phyloP scores from a whole-genome alignment of 441 rosid genomes.

The Syzygium malaccense region DNA sequence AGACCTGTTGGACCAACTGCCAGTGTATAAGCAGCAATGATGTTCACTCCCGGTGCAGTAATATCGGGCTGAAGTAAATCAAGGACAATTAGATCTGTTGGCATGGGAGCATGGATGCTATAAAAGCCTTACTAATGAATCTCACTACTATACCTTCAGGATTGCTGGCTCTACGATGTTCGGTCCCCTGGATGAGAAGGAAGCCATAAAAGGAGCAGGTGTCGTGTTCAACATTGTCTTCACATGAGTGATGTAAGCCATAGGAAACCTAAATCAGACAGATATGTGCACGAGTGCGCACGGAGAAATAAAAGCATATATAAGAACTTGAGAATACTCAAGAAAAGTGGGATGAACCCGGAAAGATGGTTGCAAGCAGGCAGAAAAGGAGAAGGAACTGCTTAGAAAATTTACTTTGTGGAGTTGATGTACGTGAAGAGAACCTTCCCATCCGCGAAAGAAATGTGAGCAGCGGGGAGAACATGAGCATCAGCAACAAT shows the following conservation, averaged over 20 bases:
- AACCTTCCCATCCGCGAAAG: constrained; percentile 31
- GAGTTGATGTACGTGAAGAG: constrained; percentile 33
- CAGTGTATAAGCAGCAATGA: constrained; percentile 43
- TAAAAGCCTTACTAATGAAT: neutral
- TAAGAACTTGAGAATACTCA: neutral
- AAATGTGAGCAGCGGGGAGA: constrained; percentile 49
- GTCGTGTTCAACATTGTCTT: constrained; percentile 25
- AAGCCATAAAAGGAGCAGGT: constrained; percentile 48
- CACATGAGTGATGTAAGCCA: constrained; percentile 36
- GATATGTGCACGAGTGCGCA: neutral
- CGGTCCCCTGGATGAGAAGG: constrained; percentile 60
- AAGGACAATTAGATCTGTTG: neutral
- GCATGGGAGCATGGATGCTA: neutral
- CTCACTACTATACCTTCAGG: constrained; percentile 31
- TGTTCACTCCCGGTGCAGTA: constrained; percentile 49
- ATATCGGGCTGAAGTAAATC: constrained; percentile 38
- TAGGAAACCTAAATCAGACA: constrained; percentile 20
- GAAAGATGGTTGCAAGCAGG: neutral
- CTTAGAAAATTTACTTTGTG: constrained; percentile 15
- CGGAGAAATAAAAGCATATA: neutral
- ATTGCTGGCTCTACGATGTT: constrained; percentile 35
- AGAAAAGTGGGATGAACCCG: neutral
- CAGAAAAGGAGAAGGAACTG: neutral
- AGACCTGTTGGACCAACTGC: constrained; percentile 24
- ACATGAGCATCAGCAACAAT: constrained; percentile 37